Evolutionary conservation across 768 basidiomycete species (phyloP).

Genomic region (Mycena polygramma): DNA sequence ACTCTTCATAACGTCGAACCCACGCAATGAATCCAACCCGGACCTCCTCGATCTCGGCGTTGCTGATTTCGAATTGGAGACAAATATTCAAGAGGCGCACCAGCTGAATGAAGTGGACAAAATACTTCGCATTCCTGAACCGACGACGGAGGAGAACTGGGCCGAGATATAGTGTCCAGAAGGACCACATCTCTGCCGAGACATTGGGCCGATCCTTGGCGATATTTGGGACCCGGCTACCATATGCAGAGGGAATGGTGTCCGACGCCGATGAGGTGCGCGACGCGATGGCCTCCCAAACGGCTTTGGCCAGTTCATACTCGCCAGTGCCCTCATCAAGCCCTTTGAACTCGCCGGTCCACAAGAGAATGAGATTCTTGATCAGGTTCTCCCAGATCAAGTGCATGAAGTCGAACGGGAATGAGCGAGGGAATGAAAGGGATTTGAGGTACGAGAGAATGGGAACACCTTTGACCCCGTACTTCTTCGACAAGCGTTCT

Average conservation of each 20-base stretch:
- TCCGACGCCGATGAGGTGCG: conserved; percentile 29
- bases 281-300: neutral
- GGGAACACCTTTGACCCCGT: conserved; percentile 51
- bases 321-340: conserved; percentile 12
- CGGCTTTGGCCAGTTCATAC: neutral
- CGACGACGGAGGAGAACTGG: conserved; percentile 52
- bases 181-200: neutral
- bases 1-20: neutral
- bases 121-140: conserved; percentile 51
- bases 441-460: conserved; percentile 48
- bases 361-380: conserved; percentile 53
- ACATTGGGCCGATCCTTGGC: conserved; percentile 28
- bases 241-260: conserved; percentile 56
- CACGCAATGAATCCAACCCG: conserved; percentile 11
- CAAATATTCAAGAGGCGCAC: conserved; percentile 51
- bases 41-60: conserved; percentile 12
- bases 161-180: conserved; percentile 38
- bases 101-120: conserved; percentile 56
- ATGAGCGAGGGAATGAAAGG: conserved; percentile 52
- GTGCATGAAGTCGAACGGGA: conserved; percentile 55
- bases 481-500: conserved; percentile 43
- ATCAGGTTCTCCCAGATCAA: neutral
- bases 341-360: conserved; percentile 42
- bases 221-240: conserved; percentile 44
- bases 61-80: conserved; percentile 15